These are phyloP conservation scores for Podospora conica DNA, from an alignment of 495 filamentous ascomycete species.

Conservation along the genomic window DNA sequence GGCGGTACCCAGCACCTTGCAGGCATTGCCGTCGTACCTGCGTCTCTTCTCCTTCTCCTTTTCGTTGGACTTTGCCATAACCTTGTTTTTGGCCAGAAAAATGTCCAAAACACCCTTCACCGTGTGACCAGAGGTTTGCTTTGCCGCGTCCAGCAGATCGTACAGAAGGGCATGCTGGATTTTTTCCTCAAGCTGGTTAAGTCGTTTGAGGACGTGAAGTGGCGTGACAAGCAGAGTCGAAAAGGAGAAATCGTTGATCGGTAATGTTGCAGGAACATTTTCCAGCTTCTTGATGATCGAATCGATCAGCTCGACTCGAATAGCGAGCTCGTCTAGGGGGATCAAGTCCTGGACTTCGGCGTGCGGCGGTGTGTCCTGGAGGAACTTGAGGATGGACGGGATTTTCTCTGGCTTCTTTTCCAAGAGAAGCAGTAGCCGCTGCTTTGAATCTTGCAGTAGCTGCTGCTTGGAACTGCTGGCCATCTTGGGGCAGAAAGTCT, in stretches of 20 bases:
- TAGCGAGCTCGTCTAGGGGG: conserved; percentile 4
- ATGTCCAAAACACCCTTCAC: conserved; percentile 5
- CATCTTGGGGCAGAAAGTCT: conserved; percentile 4
- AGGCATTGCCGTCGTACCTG: conserved; percentile 4
- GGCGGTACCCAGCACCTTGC: conserved; percentile 6
- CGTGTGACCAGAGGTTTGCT: neutral
- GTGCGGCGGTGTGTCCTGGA: conserved; percentile 1
- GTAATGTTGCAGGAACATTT: no score
- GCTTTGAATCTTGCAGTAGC: conserved; percentile 3
- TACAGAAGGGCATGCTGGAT: neutral
- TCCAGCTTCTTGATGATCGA: conserved; percentile 3
- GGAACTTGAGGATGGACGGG: conserved; percentile 4
- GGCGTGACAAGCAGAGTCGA: conserved; percentile 4
- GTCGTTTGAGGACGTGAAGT: conserved; percentile 1
- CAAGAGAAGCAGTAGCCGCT: conserved; percentile 1
- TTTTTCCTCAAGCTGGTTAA: conserved; percentile 1
- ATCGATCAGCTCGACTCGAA: conserved; percentile 1
- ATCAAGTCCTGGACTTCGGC: conserved; percentile 4
- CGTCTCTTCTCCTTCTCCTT: conserved; percentile 3
- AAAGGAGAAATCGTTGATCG: conserved; percentile 8
- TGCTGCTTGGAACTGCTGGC: conserved; percentile 1
- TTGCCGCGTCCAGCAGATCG: conserved; percentile 1
- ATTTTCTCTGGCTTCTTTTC: neutral
- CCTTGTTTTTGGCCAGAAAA: conserved; percentile 3
- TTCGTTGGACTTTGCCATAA: conserved; percentile 1